A percentile compares a stretch with the other conserved stretches of the same genome.
Evolutionary conservation across 352 stramenopile species (phyloP).

Genomic region (Pythium volutum): DNA sequence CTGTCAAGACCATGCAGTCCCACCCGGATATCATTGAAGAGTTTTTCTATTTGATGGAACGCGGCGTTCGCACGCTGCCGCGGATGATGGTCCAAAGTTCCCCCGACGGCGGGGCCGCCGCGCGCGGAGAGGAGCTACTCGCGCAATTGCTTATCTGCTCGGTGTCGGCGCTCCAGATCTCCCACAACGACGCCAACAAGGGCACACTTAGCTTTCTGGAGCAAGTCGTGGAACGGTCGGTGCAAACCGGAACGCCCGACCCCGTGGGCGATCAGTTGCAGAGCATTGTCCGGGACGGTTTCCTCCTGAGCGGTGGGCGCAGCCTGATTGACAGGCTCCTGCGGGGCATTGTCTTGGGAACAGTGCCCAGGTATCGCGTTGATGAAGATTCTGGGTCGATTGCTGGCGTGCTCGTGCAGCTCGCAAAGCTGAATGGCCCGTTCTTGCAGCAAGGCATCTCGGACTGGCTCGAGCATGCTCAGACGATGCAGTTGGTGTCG

Average conservation of each 20-base stretch:
- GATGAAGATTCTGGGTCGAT: conserved; percentile 82
- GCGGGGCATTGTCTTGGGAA: conserved; percentile 58
- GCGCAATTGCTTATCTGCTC: conserved; percentile 82
- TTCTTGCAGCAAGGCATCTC: conserved; percentile 53
- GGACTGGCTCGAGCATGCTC: conserved; percentile 64
- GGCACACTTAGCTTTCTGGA: conserved; percentile 93
- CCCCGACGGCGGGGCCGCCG: background rate
- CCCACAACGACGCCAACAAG: conserved; percentile 94
- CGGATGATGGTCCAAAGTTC: conserved; percentile 50
- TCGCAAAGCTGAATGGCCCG: conserved; percentile 63
- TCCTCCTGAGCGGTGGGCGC: conserved; percentile 23
- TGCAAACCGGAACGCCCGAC: conserved; percentile 22
- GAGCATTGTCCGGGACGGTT: conserved; percentile 25
- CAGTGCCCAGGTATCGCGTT: conserved; percentile 54
- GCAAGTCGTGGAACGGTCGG: conserved; percentile 30
- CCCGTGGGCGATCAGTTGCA: conserved; percentile 21
- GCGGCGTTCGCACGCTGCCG: conserved; percentile 84
- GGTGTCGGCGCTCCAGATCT: conserved; percentile 83
- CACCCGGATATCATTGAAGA: conserved; percentile 95
- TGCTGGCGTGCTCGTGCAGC: conserved; percentile 62
- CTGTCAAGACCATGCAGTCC: conserved; percentile 45
- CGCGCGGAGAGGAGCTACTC: conserved; percentile 46
- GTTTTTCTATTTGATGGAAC: conserved; percentile 94
- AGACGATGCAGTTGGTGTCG: conserved; percentile 37
- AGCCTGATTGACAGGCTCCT: conserved; percentile 64